Percentiles rank a stretch among this genome's conserved stretches.
phyloP scores from a whole-genome alignment of 2,329 filamentous ascomycete species.

The Aureobasidium sp. region DNA sequence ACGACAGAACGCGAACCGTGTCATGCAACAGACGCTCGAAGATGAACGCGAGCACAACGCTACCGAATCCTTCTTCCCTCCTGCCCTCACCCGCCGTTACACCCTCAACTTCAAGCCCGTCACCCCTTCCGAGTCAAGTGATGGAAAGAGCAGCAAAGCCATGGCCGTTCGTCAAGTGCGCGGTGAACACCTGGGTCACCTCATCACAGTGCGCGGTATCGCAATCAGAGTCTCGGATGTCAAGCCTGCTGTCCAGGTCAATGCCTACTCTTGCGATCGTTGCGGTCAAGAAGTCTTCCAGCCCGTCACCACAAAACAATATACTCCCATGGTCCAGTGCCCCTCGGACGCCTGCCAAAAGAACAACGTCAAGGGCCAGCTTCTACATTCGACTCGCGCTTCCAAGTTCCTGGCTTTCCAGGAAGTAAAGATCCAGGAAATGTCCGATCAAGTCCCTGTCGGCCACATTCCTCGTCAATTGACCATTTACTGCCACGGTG shows the following conservation, averaged over 20 bases:
- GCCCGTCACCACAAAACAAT: constrained; percentile 84
- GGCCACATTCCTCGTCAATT: constrained; percentile 91
- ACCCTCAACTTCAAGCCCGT: constrained; percentile 93
- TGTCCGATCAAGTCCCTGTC: constrained; percentile 98
- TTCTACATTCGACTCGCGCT: constrained; percentile 80
- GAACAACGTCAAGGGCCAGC: constrained; percentile 87
- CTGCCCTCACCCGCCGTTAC: constrained; percentile 86
- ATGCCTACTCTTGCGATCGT: constrained; percentile 93
- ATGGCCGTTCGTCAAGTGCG: constrained; percentile 89
- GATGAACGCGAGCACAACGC: constrained; percentile 46
- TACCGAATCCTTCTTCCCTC: constrained; percentile 72
- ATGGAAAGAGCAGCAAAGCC: constrained; percentile 48
- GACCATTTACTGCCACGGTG: constrained; percentile 83
- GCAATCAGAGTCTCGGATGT: constrained; percentile 94
- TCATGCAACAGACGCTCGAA: constrained; percentile 44
- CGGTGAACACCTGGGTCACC: constrained; percentile 82
- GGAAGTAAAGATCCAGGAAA: constrained; percentile 96
- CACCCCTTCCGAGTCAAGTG: constrained; percentile 60
- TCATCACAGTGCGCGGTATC: constrained; percentile 93
- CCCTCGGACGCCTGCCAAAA: constrained; percentile 81
- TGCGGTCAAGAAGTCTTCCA: constrained; percentile 98
- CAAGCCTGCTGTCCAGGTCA: constrained; percentile 95
- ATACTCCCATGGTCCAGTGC: constrained; percentile 76
- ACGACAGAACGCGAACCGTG: constrained; percentile 76
- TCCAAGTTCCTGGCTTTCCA: constrained; percentile 98